Evolutionary conservation across 257 asterid genomes (phyloP).

Genomic region (Fraxinus quadrangulata): DNA sequence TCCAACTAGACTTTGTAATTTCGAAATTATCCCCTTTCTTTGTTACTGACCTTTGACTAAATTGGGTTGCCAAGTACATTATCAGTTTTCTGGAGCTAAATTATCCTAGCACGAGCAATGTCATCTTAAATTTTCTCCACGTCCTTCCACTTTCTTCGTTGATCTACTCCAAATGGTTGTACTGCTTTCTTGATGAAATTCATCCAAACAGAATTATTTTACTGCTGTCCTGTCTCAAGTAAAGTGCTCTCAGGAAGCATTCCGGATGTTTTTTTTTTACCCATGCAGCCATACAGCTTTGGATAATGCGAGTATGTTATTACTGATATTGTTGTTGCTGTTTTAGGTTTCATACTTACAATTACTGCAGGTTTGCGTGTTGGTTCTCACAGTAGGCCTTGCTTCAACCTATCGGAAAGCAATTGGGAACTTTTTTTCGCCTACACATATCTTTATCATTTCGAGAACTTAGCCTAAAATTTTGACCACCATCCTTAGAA

Average conservation of each 20-base stretch:
- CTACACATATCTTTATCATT: neutral
- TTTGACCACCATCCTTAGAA: neutral
- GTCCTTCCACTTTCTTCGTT: neutral
- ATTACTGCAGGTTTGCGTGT: neutral
- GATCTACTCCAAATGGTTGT: neutral
- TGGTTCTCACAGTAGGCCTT: neutral
- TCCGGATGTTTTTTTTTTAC: neutral
- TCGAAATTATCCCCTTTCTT: neutral
- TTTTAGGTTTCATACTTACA: neutral
- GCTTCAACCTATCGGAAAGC: neutral
- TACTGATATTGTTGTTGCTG: neutral
- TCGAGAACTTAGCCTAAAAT: neutral
- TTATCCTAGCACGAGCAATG: neutral
- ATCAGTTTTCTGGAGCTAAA: neutral
- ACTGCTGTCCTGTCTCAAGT: neutral
- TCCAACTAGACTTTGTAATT: neutral
- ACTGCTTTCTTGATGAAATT: neutral
- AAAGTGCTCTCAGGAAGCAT: neutral
- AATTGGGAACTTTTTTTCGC: neutral
- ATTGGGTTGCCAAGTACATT: neutral
- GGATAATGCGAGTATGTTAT: neutral
- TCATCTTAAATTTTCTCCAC: neutral
- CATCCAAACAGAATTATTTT: neutral
- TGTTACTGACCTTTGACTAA: neutral
- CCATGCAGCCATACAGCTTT: slow-evolving; percentile 1